Conservation (phyloP, 1,139 yeast species). For the Zygoascus sp. region DNA sequence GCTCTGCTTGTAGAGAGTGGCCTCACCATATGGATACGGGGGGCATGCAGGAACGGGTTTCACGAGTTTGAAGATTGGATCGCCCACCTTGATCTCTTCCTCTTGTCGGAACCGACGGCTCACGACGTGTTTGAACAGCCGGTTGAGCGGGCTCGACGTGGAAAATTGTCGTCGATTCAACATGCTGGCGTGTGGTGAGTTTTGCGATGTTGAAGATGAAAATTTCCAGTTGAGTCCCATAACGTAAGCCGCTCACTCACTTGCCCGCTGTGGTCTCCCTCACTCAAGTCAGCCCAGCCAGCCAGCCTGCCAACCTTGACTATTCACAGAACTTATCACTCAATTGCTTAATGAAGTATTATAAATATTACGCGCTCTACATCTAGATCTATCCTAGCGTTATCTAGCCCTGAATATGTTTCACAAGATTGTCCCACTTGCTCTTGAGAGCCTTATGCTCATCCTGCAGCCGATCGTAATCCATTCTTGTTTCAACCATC, state of each 20-base stretch:
- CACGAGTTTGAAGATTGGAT: constrained; percentile 30
- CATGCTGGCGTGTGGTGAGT: neutral
- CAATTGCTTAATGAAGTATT: neutral
- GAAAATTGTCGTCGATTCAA: constrained; percentile 17
- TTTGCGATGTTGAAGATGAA: neutral
- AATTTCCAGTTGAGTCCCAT: neutral
- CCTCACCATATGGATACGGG: constrained; percentile 76
- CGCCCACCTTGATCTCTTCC: constrained; percentile 31
- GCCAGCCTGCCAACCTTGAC: no score
- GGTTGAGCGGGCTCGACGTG: constrained; percentile 15
- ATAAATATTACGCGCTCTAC: neutral
- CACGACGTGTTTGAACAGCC: constrained; percentile 32
- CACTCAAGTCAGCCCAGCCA: no score
- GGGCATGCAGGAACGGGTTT: constrained; percentile 46
- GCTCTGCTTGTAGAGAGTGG: constrained; percentile 73
- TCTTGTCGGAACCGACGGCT: constrained; percentile 30
- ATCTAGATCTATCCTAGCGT: neutral
- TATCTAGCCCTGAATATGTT: constrained; percentile 33
- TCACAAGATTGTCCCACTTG: constrained; percentile 30
- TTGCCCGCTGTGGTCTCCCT: no score
- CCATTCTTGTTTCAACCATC: constrained; percentile 29
- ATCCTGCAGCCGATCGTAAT: constrained; percentile 24
- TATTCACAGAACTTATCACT: neutral
- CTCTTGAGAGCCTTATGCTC: constrained; percentile 26
- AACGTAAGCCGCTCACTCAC: neutral